Base-by-base conservation (phyloP, 1,284 basidiomycete species). In the Sporisorium reilianum region DNA sequence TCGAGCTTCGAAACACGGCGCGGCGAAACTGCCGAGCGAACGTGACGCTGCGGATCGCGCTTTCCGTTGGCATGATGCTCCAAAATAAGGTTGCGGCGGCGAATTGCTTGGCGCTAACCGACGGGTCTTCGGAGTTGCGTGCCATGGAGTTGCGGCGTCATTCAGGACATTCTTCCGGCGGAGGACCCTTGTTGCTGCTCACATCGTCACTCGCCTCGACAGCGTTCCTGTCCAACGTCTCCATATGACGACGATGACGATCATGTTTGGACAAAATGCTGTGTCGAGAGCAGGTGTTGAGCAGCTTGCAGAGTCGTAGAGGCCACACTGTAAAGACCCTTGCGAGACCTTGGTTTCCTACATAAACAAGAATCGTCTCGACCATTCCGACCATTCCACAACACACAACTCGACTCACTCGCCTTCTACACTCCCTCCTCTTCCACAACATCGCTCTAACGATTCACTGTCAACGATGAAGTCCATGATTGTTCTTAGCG, bases 31-130 rank as follows among this genome's bases (percentile, higher is more conserved):
- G n/a, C n/a, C n/a, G n/a, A n/a, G n/a, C n/a, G n/a, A n/a, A n/a
- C n/a, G n/a, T n/a, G n/a, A n/a, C n/a, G n/a, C n/a, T n/a, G n/a
- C n/a, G n/a, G n/a, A n/a, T n/a, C n/a, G n/a, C n/a, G n/a, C n/a
- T n/a, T n/a, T n/a, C n/a, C n/a, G n/a, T n/a, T n/a, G n/a, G n/a
- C n/a, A n/a, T n/a, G n/a, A n/a, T n/a, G n/a, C n/a, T n/a, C n/a
- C n/a, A n/a, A n/a, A n/a, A n/a, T n/a, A n/a, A n/a, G n/a, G n/a
- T n/a, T n/a, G n/a, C n/a, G n/a, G n/a, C 28, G 6, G 28, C 28
- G 28, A 28, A 50, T 16, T n/a, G n/a, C n/a, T 30, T 28, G n/a
- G 58, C 65, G 55, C 51, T 62, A 58, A 62, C 50, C 59, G 65
- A 68, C 59, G n/a, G 28, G 50, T 51, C 30, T 26, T 10, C 38